These are phyloP conservation scores for Closterium sp. DNA, from an alignment of 139 green algal genomes.

Conservation along the genomic window DNA sequence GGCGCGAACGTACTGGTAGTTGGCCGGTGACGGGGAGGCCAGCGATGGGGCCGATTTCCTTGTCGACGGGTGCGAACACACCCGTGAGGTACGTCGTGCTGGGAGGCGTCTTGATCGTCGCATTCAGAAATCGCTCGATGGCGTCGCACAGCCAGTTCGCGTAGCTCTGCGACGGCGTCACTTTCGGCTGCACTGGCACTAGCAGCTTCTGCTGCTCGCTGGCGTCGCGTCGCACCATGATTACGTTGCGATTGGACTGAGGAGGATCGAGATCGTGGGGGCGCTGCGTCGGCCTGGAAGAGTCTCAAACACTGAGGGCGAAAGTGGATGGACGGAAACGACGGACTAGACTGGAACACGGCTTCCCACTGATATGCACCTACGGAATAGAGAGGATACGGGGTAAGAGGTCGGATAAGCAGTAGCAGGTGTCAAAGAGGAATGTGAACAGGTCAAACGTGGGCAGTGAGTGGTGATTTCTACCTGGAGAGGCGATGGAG, in stretches of 20 bases:
- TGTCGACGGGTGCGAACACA: not conserved
- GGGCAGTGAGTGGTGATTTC: too few species aligned
- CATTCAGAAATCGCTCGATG: conserved; percentile 1
- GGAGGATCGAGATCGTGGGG: not conserved
- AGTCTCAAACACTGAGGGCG: not conserved
- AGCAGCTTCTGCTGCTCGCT: not conserved
- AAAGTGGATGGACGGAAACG: too few species aligned
- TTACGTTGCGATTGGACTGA: not conserved
- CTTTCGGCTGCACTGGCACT: not conserved
- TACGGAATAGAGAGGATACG: too few species aligned
- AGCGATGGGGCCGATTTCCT: not conserved
- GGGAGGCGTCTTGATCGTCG: not conserved
- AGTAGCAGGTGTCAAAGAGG: too few species aligned
- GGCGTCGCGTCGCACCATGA: not conserved
- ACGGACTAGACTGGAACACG: too few species aligned
- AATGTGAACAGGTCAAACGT: too few species aligned
- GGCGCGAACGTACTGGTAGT: conserved; percentile 22
- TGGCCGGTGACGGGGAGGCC: conserved; percentile 1
- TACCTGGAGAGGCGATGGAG: too few species aligned
- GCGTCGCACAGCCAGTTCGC: conserved; percentile 2
- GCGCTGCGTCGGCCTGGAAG: not conserved
- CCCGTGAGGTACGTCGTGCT: not conserved
- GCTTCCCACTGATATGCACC: too few species aligned
- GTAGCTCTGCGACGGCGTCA: not conserved
- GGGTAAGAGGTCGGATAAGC: too few species aligned